A percentile compares a stretch with the other conserved stretches of the same genome.
Conservation (phyloP, 768 basidiomycete genomes). For the Lactarius hengduanensis region DNA sequence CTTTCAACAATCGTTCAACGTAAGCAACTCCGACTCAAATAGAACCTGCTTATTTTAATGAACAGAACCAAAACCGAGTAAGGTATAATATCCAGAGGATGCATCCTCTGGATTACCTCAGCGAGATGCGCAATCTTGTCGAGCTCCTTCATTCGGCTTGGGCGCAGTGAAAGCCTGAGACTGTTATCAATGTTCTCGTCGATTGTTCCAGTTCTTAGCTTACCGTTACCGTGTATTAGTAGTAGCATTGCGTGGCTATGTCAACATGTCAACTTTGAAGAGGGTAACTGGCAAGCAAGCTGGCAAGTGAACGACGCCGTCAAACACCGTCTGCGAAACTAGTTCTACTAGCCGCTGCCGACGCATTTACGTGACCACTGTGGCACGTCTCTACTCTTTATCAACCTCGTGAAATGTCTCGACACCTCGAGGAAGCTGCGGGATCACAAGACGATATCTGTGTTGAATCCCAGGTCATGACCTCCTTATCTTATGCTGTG, state of each 20-base stretch:
- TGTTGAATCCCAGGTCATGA: slow-evolving; percentile 69
- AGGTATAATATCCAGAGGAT: slow-evolving; percentile 81
- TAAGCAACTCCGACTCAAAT: slow-evolving; percentile 38
- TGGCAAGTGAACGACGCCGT: slow-evolving; percentile 61
- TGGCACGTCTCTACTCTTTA: background rate
- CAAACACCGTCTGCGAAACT: slow-evolving; percentile 76
- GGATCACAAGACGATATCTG: slow-evolving; percentile 51
- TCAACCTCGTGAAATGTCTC: slow-evolving; percentile 62
- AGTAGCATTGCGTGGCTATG: background rate
- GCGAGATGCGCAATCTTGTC: slow-evolving; percentile 58
- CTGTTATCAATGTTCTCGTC: background rate
- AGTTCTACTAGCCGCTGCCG: slow-evolving; percentile 40
- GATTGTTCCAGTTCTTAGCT: background rate
- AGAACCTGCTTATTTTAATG: slow-evolving; percentile 3
- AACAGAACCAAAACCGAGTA: slow-evolving; percentile 75
- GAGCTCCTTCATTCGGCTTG: slow-evolving; percentile 59
- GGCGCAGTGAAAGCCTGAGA: slow-evolving; percentile 39
- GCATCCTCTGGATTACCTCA: slow-evolving; percentile 61
- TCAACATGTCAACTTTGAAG: slow-evolving; percentile 53
- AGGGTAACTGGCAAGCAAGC: slow-evolving; percentile 49
- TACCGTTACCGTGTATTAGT: slow-evolving; percentile 17
- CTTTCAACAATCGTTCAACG: slow-evolving; percentile 83
- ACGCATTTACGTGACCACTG: slow-evolving; percentile 33
- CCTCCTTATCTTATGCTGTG: slow-evolving; percentile 57
- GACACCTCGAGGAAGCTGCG: slow-evolving; percentile 41